These are phyloP conservation scores for Candida sanyaensis DNA, from an alignment of 1,139 yeast genomes.

Conservation along the genomic window DNA sequence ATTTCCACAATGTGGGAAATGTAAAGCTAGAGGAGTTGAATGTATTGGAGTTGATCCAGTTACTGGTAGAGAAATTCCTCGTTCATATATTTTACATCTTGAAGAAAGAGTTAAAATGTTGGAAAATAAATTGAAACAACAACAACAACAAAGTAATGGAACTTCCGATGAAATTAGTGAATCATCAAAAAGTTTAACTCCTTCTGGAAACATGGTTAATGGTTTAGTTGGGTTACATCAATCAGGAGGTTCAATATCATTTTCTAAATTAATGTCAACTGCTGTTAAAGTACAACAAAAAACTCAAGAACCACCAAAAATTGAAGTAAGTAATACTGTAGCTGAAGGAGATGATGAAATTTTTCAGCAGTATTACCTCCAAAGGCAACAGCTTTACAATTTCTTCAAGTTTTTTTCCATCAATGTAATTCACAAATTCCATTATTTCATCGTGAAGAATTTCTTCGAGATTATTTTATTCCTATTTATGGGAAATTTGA, in stretches of 20 bases:
- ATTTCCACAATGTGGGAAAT: conserved; percentile 75
- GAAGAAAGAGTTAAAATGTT: conserved; percentile 64
- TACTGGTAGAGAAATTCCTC: conserved; percentile 82
- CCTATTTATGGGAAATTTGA: conserved; percentile 79
- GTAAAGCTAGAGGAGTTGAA: conserved; percentile 66
- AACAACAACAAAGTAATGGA: conserved; percentile 29
- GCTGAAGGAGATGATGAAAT: conserved; percentile 12
- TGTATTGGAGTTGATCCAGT: conserved; percentile 88
- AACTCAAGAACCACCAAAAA: conserved; percentile 5
- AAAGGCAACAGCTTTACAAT: conserved; percentile 66
- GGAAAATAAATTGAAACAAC: conserved; percentile 50
- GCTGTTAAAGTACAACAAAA: conserved; percentile 63
- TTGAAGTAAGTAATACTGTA: not conserved
- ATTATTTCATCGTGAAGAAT: conserved; percentile 76
- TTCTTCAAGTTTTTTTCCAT: conserved; percentile 69
- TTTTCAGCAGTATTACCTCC: conserved; percentile 65
- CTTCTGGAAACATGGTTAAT: not conserved
- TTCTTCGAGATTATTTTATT: conserved; percentile 62
- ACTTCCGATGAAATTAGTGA: not conserved
- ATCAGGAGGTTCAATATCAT: conserved; percentile 40
- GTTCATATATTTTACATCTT: conserved; percentile 74
- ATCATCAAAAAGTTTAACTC: not conserved
- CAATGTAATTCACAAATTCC: conserved; percentile 85
- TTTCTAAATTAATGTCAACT: conserved; percentile 74
- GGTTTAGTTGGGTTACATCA: not conserved